These are phyloP conservation scores for Hemerocallis citrina DNA, from an alignment of 106 monocot species.

Conservation along the genomic window DNA sequence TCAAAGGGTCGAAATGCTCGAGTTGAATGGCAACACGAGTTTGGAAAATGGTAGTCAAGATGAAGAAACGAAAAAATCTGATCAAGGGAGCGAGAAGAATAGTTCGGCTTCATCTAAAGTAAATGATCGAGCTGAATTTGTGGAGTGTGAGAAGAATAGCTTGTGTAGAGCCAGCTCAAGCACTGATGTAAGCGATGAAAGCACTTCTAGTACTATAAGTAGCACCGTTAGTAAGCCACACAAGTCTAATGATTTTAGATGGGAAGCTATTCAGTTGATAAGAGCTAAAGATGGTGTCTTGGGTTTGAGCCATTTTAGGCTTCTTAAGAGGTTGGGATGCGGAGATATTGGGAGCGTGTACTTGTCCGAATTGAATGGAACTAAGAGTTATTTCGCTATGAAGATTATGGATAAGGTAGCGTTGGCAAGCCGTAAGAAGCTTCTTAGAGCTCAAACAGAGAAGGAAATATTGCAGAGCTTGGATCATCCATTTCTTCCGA, in stretches of 20 bases:
- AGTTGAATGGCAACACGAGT: background rate
- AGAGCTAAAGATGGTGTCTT: constrained; percentile 17
- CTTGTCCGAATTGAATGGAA: constrained; percentile 26
- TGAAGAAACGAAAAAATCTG: constrained; percentile 23
- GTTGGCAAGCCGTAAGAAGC: constrained; percentile 23
- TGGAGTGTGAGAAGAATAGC: constrained; percentile 13
- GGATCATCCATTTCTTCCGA: constrained; percentile 33
- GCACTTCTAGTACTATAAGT: constrained; percentile 20
- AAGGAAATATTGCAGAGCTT: constrained; percentile 26
- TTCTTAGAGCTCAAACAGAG: constrained; percentile 28
- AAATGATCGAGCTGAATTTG: constrained; percentile 14
- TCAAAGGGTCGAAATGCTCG: background rate
- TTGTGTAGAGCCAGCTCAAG: constrained; percentile 20
- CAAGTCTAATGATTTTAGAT: constrained; percentile 26
- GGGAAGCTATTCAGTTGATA: constrained; percentile 21
- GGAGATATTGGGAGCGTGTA: constrained; percentile 31
- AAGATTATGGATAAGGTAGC: constrained; percentile 28
- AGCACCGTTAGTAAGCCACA: constrained; percentile 23
- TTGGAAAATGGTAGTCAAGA: constrained; percentile 14
- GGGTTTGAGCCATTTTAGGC: constrained; percentile 23
- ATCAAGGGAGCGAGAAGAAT: constrained; percentile 12
- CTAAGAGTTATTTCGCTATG: constrained; percentile 27
- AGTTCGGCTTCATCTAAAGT: constrained; percentile 20
- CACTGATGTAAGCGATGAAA: constrained; percentile 24
- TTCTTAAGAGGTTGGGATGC: constrained; percentile 19